Evolutionary conservation across 139 green algal genomes (phyloP).

Genomic region (Chlamydomonas sp.): DNA sequence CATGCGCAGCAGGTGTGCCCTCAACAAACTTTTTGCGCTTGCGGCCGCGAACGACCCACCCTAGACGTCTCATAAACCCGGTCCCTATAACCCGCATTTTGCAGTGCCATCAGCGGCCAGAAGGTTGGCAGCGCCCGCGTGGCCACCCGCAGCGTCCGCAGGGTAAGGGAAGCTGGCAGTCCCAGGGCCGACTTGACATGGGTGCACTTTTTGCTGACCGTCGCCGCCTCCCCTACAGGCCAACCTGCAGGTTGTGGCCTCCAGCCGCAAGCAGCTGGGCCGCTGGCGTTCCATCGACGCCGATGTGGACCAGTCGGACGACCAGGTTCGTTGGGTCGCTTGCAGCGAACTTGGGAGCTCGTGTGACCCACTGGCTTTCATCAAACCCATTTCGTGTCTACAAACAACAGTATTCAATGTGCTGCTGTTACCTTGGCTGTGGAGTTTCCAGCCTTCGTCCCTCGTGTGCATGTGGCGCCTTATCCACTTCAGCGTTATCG

Average conservation of each 20-base stretch:
- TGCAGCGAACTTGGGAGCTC: neutral
- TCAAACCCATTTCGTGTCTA: neutral
- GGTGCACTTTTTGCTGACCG: neutral
- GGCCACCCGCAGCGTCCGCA: constrained; percentile 3
- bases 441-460: neutral
- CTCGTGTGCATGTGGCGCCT: too few relatives aligned
- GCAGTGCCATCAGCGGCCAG: constrained; percentile 8
- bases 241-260: constrained; percentile 36
- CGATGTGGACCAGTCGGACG: constrained; percentile 89
- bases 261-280: constrained; percentile 50
- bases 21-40: neutral
- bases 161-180: constrained; percentile 7
- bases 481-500: too few relatives aligned
- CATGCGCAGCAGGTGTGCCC: constrained; percentile 15
- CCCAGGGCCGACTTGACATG: neutral
- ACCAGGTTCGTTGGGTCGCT: constrained; percentile 75
- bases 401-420: neutral
- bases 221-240: neutral
- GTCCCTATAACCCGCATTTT: neutral
- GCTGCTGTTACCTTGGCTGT: neutral
- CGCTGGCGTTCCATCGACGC: constrained; percentile 91
- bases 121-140: constrained; percentile 18
- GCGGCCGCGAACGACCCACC: neutral
- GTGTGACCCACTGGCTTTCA: neutral
- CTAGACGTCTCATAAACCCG: too few relatives aligned